Evolutionary conservation across 148 eudicot genomes (phyloP), one percentile per base, ranked within the genome.

Genomic region (Silene latifolia): DNA sequence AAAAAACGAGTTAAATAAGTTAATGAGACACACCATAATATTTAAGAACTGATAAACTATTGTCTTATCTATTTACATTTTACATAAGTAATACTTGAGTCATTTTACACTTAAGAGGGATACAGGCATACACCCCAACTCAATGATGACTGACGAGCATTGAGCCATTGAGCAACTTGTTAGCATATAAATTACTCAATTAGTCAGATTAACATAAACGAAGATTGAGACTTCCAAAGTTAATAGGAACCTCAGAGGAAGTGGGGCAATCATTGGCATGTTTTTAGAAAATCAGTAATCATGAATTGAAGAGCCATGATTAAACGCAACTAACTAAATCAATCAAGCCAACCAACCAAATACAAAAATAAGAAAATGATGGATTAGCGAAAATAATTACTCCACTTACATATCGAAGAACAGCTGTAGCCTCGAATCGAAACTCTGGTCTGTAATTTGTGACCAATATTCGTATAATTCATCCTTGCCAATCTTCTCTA

Each of bases 391-490:
- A 23, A 15, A 13, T 35, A n/a, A 76, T 19, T 44, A 25, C n/a
- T 72, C 56, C 4, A 61, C 93, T 27, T 87, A 96, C 99, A 96
- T 96, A 87, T 92, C 98, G 85, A 96, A 96, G 88, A 96, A 96
- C 78, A 96, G 88, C 86, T 92, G 98, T 14, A 96, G 97, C 8
- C 99, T 87, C 69, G 99, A 96, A 89, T 96, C 99, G 89, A 96
- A 96, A 77, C 97, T 92, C 76, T 92, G 93, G 85, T 96, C 98
- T 32, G 92, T 92, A 78, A 96, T 90, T 60, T 92, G 98, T n/a
- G 91, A 84, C 98, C 97, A 96, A 21, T 88, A 92, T 82, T 96
- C 99, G 53, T 88, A 88, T 29, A 96, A 84, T 71, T 96, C 99
- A 3, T 93, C 99, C 78, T 83, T 82, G 70, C 90, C 88, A 62